Base-by-base conservation (phyloP, 1,284 basidiomycete species). In the Tylopilus orsonianus region DNA sequence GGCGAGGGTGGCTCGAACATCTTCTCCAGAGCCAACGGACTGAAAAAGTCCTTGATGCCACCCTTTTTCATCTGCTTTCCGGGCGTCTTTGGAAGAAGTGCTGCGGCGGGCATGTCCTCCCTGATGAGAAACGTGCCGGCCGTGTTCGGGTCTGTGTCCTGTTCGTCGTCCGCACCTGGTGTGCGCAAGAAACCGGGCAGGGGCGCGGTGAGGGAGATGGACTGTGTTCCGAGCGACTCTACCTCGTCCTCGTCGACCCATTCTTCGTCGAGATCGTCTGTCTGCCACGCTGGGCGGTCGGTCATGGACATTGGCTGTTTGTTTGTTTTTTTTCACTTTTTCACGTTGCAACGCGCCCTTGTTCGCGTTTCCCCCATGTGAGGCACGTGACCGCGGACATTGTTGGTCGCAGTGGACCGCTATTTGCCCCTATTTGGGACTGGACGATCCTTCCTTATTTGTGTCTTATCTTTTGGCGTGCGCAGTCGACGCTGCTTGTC, bases 1-100 rank as follows among this genome's bases (percentile, higher is more conserved):
- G 86, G 87, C 3, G 90, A 88, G 0, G 93, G 93, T 6, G 93
- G 92, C 54, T 93, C 87, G 58, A 95, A 95, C 89, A 95, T 91
- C 45, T 78, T 78, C 68, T 95, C 92, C 9, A 95, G 75, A 5
- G 87, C 83, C 47, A 93, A 67, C 0, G 90, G 90, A 44, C 83
- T 89, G 69, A 95, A 95, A 60, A 95, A 83, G 64, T 90, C 84
- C 68, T 88, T 93, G 36, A 85, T 77, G 26, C 71, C 60, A 20
- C 72, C 72, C 60, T 81, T 88, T 72, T 78, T 85, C 59, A 69
- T 75, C 35, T 69, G 64, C 51, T 70, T 68, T 7, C 80, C 81
- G 20, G 85, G 83, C 3, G 84, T 85, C 62, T 81, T 82, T 36
- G 80, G 80, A 23, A 84, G 65, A 42, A 87, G 59, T 2, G 79